A percentile compares a stretch with the other conserved stretches of the same genome.
phyloP scores from a whole-genome alignment of 2,329 filamentous ascomycete genomes.

The Fusarium tricinctum region DNA sequence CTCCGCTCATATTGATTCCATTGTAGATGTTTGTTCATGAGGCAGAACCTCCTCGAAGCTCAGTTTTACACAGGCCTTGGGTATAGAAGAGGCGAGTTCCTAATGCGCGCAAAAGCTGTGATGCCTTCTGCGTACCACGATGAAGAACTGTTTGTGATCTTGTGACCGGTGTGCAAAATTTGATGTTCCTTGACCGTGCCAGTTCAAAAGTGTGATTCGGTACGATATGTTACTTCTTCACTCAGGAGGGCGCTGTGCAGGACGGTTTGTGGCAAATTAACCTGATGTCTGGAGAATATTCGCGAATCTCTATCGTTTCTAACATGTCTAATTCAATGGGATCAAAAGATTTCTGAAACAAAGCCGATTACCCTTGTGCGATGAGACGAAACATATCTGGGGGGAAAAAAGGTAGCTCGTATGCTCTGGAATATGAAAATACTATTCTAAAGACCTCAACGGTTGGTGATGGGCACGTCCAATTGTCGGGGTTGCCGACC shows the following conservation, averaged over 20 bases:
- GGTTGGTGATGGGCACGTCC: background rate
- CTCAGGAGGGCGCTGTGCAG: background rate
- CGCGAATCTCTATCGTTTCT: background rate
- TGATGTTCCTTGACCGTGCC: background rate
- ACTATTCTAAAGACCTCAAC: background rate
- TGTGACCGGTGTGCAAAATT: background rate
- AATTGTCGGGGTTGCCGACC: background rate
- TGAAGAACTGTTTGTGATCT: conserved; percentile 12
- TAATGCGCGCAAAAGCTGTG: conserved; percentile 1
- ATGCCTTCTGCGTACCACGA: conserved; percentile 7
- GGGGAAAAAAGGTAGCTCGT: background rate
- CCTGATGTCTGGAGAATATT: background rate
- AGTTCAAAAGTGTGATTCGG: background rate
- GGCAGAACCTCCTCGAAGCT: background rate
- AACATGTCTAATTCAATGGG: too few species aligned
- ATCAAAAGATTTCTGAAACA: background rate
- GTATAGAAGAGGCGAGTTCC: conserved; percentile 17
- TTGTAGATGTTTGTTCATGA: background rate
- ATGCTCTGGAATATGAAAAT: background rate
- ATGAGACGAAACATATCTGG: background rate
- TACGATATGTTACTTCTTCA: background rate
- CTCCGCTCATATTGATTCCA: background rate
- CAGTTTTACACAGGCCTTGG: background rate
- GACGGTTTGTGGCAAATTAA: background rate
- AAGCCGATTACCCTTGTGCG: background rate